Base-by-base conservation (phyloP, 192 early-diverging fungal genomes). In the Linnemannia hyalina region DNA sequence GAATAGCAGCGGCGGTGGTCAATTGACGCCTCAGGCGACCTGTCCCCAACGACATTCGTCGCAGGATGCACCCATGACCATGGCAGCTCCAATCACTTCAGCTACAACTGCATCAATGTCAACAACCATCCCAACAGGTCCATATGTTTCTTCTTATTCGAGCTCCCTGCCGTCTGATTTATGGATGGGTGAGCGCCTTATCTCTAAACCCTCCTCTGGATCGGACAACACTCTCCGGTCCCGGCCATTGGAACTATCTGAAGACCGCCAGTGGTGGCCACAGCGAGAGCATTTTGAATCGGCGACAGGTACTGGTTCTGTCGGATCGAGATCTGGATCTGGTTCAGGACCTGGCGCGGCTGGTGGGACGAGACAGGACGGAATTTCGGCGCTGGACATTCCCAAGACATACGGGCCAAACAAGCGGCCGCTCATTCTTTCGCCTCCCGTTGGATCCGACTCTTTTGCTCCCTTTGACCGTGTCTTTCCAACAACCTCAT, bases 371-470 rank as follows among this genome's bases (percentile, higher is more conserved):
- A 77, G 29, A 70, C 76, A 54, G 13, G 76, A 70, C 29, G 36
- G 23, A 35, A 32, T 69, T 11, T 29, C 76, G 46, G 42, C 32
- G 6, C 7, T 73, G 13, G n/a, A 46, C 15, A 40, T 47, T 1
- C 41, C 60, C 32, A 75, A 69, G 54, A 54, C 42, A 65, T 38
- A 46, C n/a, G 80, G 68, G 5, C 49, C 35, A 6, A 81, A 81
- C 65, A 81, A 81, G 26, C 44, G 80, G 70, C 80, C 80, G 16
- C 44, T 75, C 49, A 26, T 70, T 11, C 68, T 75, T 16, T 81
- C 79, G 20, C 73, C 80, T 13, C 54, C 73, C 2, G 42, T 73
- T 41, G 63, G 18, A 57, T 40, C 26, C 8, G 52, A 20, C 23
- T 70, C 73, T 7, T 68, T 68, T 35, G 60, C 29, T 3, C 13